These are phyloP conservation scores for Candida ponderosae DNA, from an alignment of 805 yeast genomes.

Conservation along the genomic window DNA sequence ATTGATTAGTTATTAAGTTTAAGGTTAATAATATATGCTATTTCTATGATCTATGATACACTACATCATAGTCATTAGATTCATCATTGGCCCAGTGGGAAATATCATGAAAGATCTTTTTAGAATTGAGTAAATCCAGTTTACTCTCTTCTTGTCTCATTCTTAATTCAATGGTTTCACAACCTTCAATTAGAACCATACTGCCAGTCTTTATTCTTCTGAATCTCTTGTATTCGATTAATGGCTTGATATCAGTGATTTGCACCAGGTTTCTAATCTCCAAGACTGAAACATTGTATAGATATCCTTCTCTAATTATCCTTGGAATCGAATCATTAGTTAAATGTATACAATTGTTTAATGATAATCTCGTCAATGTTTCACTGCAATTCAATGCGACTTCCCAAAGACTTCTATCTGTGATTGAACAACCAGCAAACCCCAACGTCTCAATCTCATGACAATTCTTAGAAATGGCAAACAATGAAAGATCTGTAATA, in stretches of 20 bases:
- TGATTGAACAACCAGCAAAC: slow-evolving; percentile 78
- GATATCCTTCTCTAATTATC: slow-evolving; percentile 34
- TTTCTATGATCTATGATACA: too few species aligned
- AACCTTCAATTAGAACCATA: slow-evolving; percentile 61
- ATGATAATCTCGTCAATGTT: slow-evolving; percentile 54
- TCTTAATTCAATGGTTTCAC: slow-evolving; percentile 57
- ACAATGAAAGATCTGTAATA: slow-evolving; percentile 64
- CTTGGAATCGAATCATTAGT: slow-evolving; percentile 54
- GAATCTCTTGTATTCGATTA: slow-evolving; percentile 54
- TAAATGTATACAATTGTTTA: slow-evolving; percentile 61
- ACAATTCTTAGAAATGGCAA: slow-evolving; percentile 49
- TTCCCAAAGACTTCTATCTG: slow-evolving; percentile 78
- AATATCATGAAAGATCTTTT: slow-evolving; percentile 54
- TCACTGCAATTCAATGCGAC: slow-evolving; percentile 48
- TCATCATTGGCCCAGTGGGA: slow-evolving; percentile 50
- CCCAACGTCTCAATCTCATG: slow-evolving; percentile 61
- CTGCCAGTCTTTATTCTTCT: slow-evolving; percentile 22
- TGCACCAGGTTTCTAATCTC: slow-evolving; percentile 62
- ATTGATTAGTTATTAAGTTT: too few species aligned
- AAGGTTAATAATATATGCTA: too few species aligned
- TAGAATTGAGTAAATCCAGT: slow-evolving; percentile 49
- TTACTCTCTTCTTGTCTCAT: slow-evolving; percentile 53
- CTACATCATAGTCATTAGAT: slow-evolving; percentile 28
- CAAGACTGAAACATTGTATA: slow-evolving; percentile 58
- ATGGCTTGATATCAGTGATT: slow-evolving; percentile 50